Evolutionary conservation across 495 filamentous ascomycete species (phyloP), one percentile per base, ranked within the genome.

Genomic region (Lentithecium fluviatile): DNA sequence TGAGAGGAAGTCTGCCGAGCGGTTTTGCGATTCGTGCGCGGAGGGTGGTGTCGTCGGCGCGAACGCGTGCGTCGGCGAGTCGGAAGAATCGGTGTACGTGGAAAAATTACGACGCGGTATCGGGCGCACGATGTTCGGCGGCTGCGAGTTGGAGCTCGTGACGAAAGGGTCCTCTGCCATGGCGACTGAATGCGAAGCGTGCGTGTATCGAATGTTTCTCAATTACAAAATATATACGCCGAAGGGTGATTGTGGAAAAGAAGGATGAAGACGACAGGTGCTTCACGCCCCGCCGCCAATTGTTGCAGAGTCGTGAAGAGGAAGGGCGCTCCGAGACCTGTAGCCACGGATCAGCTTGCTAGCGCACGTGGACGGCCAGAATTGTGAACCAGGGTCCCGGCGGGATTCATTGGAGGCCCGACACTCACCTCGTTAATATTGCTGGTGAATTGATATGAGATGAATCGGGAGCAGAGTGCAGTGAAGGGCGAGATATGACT

Each of bases 21-120:
- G 20, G 29, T 40, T 29, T 12, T 37, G 26, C 19, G 32, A 10
- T 6, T 51, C 50, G 45, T 48, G 7, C 13, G 23, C n/a, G 19
- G 47, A 7, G 5, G 54, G 40, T 5, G 61, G 61, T 21, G 61
- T 34, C 7, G 46, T 20, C 29, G 21, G 40, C 34, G 61, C 17
- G 7, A 50, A 34, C 15, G 73, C 32, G 20, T 58, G 45, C 37
- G 19, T n/a, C 1, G 46, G 45, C 34, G 62, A 53, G 8, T 45
- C 42, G 4, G 81, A 75, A 0, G 79, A 78, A 26, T 77, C 69
- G 25, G 82, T 81, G 37, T 76, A 75, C 20, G 81, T 74, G 45
- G 79, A 77, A 45, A 91, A 95, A 47, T 86, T 80, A 34, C 90
- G 85, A 49, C 87, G 84, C 43, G 91, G 89, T 58, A 85, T 82